These are phyloP conservation scores for Bidens hawaiensis DNA, from an alignment of 140 eudicot species.

Conservation along the genomic window DNA sequence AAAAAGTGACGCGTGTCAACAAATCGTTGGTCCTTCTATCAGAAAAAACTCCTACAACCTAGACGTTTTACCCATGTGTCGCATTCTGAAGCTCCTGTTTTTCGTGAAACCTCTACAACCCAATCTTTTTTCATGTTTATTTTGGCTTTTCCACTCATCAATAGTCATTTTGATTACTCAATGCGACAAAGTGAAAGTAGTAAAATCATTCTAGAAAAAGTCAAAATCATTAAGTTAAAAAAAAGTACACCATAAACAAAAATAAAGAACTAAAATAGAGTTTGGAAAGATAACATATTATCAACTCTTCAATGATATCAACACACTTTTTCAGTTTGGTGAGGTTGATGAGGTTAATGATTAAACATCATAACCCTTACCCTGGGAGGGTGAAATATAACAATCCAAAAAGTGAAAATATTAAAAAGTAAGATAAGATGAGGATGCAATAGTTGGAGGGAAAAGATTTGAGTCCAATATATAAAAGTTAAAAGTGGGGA, in stretches of 20 bases:
- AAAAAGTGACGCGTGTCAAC: too few species aligned
- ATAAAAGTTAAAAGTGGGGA: conserved; percentile 8
- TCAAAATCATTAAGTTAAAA: too few species aligned
- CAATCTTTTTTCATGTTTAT: too few species aligned
- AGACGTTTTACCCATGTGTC: too few species aligned
- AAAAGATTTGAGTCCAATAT: background rate
- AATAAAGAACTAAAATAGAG: too few species aligned
- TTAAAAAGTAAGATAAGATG: background rate
- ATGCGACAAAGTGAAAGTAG: too few species aligned
- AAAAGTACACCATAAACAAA: background rate
- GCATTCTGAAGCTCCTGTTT: too few species aligned
- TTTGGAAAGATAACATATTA: background rate
- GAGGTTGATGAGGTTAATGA: conserved; percentile 1
- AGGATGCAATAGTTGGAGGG: conserved; percentile 6
- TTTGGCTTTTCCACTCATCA: too few species aligned
- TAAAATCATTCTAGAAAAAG: background rate
- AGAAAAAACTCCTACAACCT: too few species aligned
- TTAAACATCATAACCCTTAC: background rate
- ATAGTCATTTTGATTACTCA: too few species aligned
- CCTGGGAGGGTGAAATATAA: background rate
- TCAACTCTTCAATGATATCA: background rate
- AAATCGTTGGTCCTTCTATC: too few species aligned
- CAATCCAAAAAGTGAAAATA: background rate
- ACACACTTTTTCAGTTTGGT: background rate
- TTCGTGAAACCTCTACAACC: too few species aligned